Percentiles rank a stretch among this genome's conserved stretches.
Conservation (phyloP, 495 filamentous ascomycete species). For the Penicillium soppii region DNA sequence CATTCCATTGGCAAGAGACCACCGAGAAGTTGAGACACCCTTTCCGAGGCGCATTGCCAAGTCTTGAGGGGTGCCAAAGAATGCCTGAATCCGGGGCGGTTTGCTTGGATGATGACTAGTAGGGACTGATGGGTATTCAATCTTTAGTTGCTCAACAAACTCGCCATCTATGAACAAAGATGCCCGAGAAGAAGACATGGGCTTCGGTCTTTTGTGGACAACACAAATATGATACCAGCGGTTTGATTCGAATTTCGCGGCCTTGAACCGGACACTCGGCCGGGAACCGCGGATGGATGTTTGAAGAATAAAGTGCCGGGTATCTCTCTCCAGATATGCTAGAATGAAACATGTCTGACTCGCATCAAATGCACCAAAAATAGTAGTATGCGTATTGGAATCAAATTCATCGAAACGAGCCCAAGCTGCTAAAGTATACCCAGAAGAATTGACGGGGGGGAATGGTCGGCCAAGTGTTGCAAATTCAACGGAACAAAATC, state of each 20-base stretch:
- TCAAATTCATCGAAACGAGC: slow-evolving; percentile 86
- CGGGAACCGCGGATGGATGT: slow-evolving; percentile 84
- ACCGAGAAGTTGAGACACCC: slow-evolving; percentile 71
- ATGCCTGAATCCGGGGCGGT: slow-evolving; percentile 76
- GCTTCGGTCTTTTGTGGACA: slow-evolving; percentile 73
- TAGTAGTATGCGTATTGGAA: slow-evolving; percentile 78
- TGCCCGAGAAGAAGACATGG: slow-evolving; percentile 77
- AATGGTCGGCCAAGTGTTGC: slow-evolving; percentile 79
- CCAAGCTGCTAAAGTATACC: slow-evolving; percentile 90
- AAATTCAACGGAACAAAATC: slow-evolving; percentile 85
- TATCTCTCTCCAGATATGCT: slow-evolving; percentile 91
- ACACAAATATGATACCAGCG: slow-evolving; percentile 92
- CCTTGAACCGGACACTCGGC: slow-evolving; percentile 92
- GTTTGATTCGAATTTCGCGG: slow-evolving; percentile 66
- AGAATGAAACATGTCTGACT: slow-evolving; percentile 93
- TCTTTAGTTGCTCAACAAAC: slow-evolving; percentile 88
- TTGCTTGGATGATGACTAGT: slow-evolving; percentile 45
- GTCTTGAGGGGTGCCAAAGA: slow-evolving; percentile 90
- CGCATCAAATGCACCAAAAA: slow-evolving; percentile 93
- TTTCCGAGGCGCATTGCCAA: slow-evolving; percentile 77
- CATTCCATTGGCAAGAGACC: slow-evolving; percentile 87
- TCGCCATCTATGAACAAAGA: slow-evolving; percentile 90
- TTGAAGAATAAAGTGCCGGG: slow-evolving; percentile 92
- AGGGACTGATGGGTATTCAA: slow-evolving; percentile 77
- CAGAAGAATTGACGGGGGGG: slow-evolving; percentile 70